Conservation (phyloP, 257 asterid species). For the Scutellaria barbata region DNA sequence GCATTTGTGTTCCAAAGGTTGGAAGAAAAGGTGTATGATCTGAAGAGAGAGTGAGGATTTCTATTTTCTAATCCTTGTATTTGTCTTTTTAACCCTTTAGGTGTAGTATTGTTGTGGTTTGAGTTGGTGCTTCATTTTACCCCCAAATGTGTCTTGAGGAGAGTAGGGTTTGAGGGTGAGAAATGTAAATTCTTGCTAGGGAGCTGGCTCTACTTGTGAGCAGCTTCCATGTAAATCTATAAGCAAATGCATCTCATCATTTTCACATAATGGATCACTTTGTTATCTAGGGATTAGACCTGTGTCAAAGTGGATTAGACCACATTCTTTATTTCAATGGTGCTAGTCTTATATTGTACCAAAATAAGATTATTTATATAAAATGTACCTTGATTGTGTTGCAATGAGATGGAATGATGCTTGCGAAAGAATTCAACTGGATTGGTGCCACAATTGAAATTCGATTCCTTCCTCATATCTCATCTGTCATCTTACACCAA, state of each 20-base stretch:
- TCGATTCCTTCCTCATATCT: too few species aligned
- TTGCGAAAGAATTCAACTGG: too few species aligned
- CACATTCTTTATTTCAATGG: too few species aligned
- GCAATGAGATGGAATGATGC: too few species aligned
- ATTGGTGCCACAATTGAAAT: too few species aligned
- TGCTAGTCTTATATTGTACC: too few species aligned
- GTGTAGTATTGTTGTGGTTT: slow-evolving; percentile 40
- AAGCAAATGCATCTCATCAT: slow-evolving; percentile 45
- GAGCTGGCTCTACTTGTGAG: slow-evolving; percentile 47
- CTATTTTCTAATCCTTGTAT: slow-evolving; percentile 26
- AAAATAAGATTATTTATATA: too few species aligned
- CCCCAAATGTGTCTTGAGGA: slow-evolving; percentile 14
- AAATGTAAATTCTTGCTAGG: slow-evolving; percentile 57
- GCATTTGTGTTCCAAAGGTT: slow-evolving; percentile 27
- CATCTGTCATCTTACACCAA: too few species aligned
- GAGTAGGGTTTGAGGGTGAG: slow-evolving; percentile 49
- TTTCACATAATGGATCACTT: too few species aligned
- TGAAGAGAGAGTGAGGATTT: background rate
- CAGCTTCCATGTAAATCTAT: slow-evolving; percentile 67
- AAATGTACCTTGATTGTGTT: too few species aligned
- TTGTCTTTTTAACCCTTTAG: slow-evolving; percentile 27
- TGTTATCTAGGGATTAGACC: background rate
- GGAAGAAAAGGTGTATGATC: slow-evolving; percentile 25
- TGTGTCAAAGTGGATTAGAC: too few species aligned
- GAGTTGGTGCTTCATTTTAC: slow-evolving; percentile 41